Evolutionary conservation across 2,329 filamentous ascomycete species (phyloP), one percentile per base, ranked within the genome.

Genomic region (Aspergillus pseudoglaucus): DNA sequence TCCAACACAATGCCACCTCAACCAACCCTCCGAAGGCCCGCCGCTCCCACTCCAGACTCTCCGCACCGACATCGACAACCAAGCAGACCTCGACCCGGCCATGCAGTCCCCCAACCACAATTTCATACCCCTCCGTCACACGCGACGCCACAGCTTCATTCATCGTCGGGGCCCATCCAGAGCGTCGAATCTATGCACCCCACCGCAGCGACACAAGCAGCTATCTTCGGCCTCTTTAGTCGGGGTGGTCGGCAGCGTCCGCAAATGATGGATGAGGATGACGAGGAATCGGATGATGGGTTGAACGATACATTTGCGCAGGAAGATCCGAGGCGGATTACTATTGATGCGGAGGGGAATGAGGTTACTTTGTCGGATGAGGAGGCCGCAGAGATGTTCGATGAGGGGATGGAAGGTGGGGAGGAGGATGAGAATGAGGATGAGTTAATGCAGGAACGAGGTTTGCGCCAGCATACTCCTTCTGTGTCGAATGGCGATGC

Each of bases 361-460:
- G 48, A 47, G 27, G 46, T 51, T 7, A 54, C 56, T 25, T 42
- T 58, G 35, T 58, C 57, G 1, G 59, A 56, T 22, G 53, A 57
- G 3, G 50, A 53, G 3, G 53, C 58, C 23, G 58, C 53, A 18
- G 52, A 47, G 14, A 49, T 48, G 33, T 49, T 46, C 6, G 51
- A 47, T 7, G 59, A 59, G 6, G 55, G 53, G 25, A 32, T 53
- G 25, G 57, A 59, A 14, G 60, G 51, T 15, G 58, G 59, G 17
- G 61, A 55, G 15, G 53, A 44, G 48, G 62, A 20, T 3, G 20
- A 20, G 20, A 4, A 59, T 23, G 61, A 59, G 18, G 65, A 66
- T 46, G 63, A 65, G 44, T 58, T 65, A 35, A 66, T 68, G 59
- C 59, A 59, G 14, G 62, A 69, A 54, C 60, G 59, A 53, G 62